A percentile compares a stretch with the other conserved stretches of the same genome.
Conservation (phyloP, 2,329 filamentous ascomycete species). For the Trichophyton mentagrophytes region DNA sequence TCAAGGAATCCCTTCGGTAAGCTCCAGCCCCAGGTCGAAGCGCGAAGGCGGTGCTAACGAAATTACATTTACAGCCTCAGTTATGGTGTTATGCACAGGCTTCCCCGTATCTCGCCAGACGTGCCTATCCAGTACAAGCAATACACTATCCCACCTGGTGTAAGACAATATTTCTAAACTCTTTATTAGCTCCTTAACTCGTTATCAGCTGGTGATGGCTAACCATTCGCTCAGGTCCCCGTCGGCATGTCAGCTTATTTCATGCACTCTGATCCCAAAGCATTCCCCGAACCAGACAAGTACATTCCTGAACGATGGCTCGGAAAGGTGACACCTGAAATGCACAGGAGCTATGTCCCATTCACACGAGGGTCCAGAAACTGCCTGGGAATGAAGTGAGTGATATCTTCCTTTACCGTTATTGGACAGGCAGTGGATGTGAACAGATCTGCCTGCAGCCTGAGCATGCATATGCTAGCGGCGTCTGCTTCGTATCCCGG, state of each 20-base stretch:
- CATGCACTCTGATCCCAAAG: conserved; percentile 13
- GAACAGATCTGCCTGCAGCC: not conserved
- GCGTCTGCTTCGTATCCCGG: not conserved
- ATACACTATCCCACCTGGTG: conserved; percentile 16
- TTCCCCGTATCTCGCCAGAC: conserved; percentile 15
- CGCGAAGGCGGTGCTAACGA: not conserved
- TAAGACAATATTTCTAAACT: conserved; percentile 7
- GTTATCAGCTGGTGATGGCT: no score
- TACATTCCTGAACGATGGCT: conserved; percentile 25
- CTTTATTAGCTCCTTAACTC: not conserved
- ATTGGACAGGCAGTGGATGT: not conserved
- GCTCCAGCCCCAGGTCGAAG: not conserved
- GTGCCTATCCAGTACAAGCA: conserved; percentile 12
- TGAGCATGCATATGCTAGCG: not conserved
- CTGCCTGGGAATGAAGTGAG: conserved; percentile 21
- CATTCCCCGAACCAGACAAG: conserved; percentile 19
- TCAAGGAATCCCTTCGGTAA: conserved; percentile 21
- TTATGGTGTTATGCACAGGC: conserved; percentile 5
- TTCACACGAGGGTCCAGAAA: conserved; percentile 21
- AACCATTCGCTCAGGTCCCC: conserved; percentile 8
- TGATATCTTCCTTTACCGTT: not conserved
- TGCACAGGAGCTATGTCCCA: conserved; percentile 18
- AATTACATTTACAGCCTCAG: not conserved
- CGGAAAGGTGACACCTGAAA: conserved; percentile 9
- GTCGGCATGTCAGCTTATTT: conserved; percentile 16